A percentile compares a stretch with the other conserved stretches of the same genome.
Conservation (phyloP, 75 land plant genomes). For the Azolla pinnata region DNA sequence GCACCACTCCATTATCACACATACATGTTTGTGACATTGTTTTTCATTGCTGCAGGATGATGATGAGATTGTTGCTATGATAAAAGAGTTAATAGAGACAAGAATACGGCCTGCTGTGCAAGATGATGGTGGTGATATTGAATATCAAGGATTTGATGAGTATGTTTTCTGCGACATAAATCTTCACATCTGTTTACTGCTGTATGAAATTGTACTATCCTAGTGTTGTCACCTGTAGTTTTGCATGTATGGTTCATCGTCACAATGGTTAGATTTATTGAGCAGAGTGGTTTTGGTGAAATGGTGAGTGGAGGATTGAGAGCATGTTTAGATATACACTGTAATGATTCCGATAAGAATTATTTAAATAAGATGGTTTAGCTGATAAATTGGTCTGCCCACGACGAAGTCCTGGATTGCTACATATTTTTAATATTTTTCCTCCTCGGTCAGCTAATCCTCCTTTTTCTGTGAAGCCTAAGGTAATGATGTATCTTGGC, state of each 20-base stretch:
- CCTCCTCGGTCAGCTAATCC: no score
- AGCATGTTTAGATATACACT: background rate
- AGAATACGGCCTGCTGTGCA: slow-evolving; percentile 93
- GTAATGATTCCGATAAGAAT: background rate
- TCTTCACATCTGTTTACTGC: background rate
- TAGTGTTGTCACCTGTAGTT: background rate
- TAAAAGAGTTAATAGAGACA: slow-evolving; percentile 91
- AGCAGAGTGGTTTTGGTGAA: background rate
- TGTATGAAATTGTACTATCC: background rate
- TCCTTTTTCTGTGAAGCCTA: no score
- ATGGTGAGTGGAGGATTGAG: background rate
- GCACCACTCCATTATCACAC: no score
- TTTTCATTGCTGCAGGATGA: slow-evolving; percentile 64
- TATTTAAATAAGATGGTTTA: background rate
- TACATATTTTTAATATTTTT: background rate
- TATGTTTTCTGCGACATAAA: slow-evolving; percentile 13
- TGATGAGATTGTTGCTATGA: slow-evolving; percentile 95
- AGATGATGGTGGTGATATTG: slow-evolving; percentile 99
- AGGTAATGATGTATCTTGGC: no score
- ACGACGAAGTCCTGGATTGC: background rate
- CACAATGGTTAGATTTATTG: background rate
- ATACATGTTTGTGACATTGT: no score
- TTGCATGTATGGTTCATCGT: background rate
- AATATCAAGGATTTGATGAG: slow-evolving; percentile 76
- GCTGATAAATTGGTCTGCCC: no score